Evolutionary conservation across 495 filamentous ascomycete species (phyloP).

Genomic region (Antarctomyces pellizariae): DNA sequence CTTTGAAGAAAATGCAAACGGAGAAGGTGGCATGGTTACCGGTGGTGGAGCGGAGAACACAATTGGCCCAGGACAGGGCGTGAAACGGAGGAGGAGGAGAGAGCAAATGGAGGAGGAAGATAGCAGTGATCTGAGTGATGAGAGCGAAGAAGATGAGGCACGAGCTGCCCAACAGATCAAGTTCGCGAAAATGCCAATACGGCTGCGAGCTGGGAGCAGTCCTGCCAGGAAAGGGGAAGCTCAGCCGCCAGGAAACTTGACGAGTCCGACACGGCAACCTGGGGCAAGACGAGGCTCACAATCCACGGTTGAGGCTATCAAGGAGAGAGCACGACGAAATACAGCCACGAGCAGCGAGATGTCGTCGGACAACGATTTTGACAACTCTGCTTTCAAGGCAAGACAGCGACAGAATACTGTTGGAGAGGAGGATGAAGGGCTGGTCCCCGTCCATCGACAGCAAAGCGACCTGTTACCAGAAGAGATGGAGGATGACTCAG

Average conservation of each 20-base stretch:
- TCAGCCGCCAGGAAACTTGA: too few species aligned
- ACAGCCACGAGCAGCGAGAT: constrained; percentile 84
- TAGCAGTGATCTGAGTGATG: constrained; percentile 88
- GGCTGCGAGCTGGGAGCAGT: constrained; percentile 66
- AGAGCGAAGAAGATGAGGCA: constrained; percentile 79
- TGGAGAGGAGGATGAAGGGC: constrained; percentile 9
- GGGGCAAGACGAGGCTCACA: constrained; percentile 44
- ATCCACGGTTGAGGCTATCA: constrained; percentile 47
- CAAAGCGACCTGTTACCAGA: constrained; percentile 32
- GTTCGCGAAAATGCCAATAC: constrained; percentile 85
- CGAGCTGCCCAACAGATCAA: constrained; percentile 59
- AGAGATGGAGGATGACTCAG: constrained; percentile 33
- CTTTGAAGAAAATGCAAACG: constrained; percentile 51
- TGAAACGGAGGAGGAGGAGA: constrained; percentile 30
- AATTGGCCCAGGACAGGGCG: constrained; percentile 36
- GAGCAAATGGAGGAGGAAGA: constrained; percentile 87
- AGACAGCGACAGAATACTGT: constrained; percentile 8
- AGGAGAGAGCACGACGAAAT: constrained; percentile 54
- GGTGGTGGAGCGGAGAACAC: constrained; percentile 48
- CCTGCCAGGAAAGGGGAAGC: too few species aligned
- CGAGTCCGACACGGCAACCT: too few species aligned
- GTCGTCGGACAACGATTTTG: constrained; percentile 73
- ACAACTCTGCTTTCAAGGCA: constrained; percentile 36
- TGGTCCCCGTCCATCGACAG: constrained; percentile 19
- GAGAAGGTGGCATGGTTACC: constrained; percentile 62